Percentiles rank a stretch among this genome's conserved stretches.
These are phyloP conservation scores for Haematococcus lacustris DNA, from an alignment of 139 green algal species.

Conservation along the genomic window DNA sequence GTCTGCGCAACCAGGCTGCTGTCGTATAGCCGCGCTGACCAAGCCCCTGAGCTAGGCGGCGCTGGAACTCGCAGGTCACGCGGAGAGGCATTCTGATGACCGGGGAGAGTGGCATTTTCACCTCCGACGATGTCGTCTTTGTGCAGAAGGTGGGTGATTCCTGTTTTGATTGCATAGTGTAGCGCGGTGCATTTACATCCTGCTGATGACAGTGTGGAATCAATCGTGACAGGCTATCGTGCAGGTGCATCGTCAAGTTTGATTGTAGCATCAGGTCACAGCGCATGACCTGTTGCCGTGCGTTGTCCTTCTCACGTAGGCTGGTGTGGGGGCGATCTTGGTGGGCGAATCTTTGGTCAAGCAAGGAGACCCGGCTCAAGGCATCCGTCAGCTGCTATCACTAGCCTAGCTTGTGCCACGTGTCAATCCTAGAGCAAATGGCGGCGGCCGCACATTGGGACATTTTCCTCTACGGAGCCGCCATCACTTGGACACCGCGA, in stretches of 20 bases:
- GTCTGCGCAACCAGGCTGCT: neutral
- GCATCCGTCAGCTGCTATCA: conserved; percentile 71
- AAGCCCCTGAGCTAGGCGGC: no score
- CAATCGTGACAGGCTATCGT: neutral
- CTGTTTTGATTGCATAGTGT: neutral
- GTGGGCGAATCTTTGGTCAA: conserved; percentile 97
- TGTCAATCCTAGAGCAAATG: neutral
- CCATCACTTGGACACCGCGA: neutral
- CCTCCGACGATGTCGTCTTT: conserved; percentile 80
- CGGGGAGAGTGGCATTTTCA: conserved; percentile 96
- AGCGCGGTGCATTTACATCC: neutral
- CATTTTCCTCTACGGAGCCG: neutral
- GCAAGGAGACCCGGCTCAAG: conserved; percentile 74
- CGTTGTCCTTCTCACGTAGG: conserved; percentile 12
- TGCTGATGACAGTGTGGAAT: neutral
- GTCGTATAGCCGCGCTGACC: neutral
- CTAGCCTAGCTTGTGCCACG: neutral
- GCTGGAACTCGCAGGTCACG: conserved; percentile 45
- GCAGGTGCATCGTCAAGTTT: neutral
- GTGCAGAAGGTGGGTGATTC: conserved; percentile 53
- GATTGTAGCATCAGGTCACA: neutral
- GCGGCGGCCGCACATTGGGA: neutral
- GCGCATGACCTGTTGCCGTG: neutral
- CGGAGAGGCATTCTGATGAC: conserved; percentile 80
- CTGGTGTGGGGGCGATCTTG: conserved; percentile 79